Conservation (phyloP, 2,329 filamentous ascomycete species). For the Colletotrichum sp. region DNA sequence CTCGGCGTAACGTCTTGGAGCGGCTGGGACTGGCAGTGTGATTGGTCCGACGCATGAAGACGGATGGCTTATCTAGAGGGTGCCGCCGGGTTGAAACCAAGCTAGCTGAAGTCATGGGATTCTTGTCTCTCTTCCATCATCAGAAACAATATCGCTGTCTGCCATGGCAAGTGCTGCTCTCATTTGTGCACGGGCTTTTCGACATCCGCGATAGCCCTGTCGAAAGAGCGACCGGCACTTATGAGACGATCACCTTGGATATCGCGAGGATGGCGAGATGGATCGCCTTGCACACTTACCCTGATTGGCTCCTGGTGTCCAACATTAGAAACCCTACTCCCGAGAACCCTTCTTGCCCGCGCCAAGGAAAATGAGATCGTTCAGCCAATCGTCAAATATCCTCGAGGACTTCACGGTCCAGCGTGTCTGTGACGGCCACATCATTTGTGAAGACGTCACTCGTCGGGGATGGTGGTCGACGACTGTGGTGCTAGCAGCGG, state of each 20-base stretch:
- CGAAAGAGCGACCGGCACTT: slow-evolving; percentile 3
- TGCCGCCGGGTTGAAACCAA: slow-evolving; percentile 15
- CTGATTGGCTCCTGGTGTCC: not conserved
- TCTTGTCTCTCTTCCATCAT: slow-evolving; percentile 19
- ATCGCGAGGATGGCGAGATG: not conserved
- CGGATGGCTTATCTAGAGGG: slow-evolving; percentile 14
- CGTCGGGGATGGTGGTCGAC: not conserved
- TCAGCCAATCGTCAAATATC: not conserved
- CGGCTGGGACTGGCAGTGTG: not conserved
- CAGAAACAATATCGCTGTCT: slow-evolving; percentile 6
- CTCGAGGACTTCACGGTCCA: not conserved
- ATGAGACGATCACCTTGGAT: not conserved
- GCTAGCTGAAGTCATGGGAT: slow-evolving; percentile 19
- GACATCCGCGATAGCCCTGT: slow-evolving; percentile 8
- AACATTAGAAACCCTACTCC: not conserved
- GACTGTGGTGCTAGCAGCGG: not conserved
- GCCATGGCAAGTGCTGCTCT: not conserved
- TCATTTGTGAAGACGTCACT: not conserved
- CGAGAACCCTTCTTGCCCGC: not conserved
- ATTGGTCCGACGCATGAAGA: slow-evolving; percentile 4
- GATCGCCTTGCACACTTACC: not conserved
- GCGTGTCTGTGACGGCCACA: not conserved
- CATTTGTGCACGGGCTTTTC: not conserved
- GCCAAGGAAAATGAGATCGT: not conserved
- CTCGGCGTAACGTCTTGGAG: not conserved